Evolutionary conservation across 768 basidiomycete species (phyloP), one percentile per base, ranked within the genome.

Genomic region (Lyophyllum shimeji): DNA sequence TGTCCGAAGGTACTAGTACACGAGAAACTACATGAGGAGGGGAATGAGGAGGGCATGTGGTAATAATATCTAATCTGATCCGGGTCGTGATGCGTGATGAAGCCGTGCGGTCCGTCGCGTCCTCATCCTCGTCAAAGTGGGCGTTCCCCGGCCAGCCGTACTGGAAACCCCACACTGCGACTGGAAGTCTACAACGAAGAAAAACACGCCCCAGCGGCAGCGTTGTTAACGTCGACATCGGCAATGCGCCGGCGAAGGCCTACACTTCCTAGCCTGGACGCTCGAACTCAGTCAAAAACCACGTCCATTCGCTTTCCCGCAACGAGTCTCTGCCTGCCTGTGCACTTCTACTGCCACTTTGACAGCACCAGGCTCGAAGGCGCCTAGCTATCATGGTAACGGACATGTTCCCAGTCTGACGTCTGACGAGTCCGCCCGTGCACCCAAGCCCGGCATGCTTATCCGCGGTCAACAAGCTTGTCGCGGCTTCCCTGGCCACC

Each of bases 301-400:
- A 43, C 63, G 63, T 3, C 39, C 56, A 42, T 52, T 64, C 29
- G 60, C 61, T 54, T 61, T 63, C 37, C 49, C 58, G 15, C 51
- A 67, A 40, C 3, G 50, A 50, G 24, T 52, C n/a, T 53, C 61
- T 15, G 53, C 62, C 49, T 49, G 17, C 23, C 15, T 56, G 66
- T 63, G 46, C 61, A 63, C 12, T 65, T 60, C 42, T 50, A 50
- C 66, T 64, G 65, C 64, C 63, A 67, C 49, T 45, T 60, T 24
- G 59, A 59, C 31, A 47, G 29, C 7, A 59, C 58, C 51, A 57
- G 23, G 56, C 59, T 24, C 55, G 56, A 23, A 55, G 58, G 18
- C 54, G 34, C 8, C 59, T 57, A 17, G 60, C 55, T 13, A 64
- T 61, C 44, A n/a, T n/a, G n/a, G 44, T 52, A 18, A 55, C 49